These are phyloP conservation scores for Colletotrichum godetiae DNA, from an alignment of 2,329 filamentous ascomycete genomes.

Conservation along the genomic window DNA sequence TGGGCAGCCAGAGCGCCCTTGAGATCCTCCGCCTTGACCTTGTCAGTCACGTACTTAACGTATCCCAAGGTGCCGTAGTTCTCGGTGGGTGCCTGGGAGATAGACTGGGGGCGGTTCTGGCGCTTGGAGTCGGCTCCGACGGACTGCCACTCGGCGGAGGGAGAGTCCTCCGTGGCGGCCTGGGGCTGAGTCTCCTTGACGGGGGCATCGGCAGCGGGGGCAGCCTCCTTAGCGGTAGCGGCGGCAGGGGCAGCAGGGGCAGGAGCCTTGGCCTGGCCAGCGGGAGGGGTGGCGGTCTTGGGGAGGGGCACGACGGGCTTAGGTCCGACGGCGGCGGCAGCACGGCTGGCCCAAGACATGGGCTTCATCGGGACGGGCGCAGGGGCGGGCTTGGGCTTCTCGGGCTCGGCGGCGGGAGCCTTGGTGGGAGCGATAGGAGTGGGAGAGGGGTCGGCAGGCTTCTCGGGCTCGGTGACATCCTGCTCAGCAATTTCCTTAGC, in stretches of 20 bases:
- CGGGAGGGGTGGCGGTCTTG: constrained; percentile 67
- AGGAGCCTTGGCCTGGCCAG: constrained; percentile 64
- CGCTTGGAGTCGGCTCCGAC: constrained; percentile 87
- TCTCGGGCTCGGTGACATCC: constrained; percentile 67
- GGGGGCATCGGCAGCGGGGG: constrained; percentile 53
- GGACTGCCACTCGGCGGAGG: constrained; percentile 84
- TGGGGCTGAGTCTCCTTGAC: constrained; percentile 50
- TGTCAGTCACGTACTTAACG: constrained; percentile 95
- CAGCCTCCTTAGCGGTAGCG: constrained; percentile 50
- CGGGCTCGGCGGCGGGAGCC: constrained; percentile 56
- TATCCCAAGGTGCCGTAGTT: constrained; percentile 86
- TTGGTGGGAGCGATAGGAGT: constrained; percentile 59
- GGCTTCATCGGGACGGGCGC: constrained; percentile 66
- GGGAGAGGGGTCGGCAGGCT: constrained; percentile 73
- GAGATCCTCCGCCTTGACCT: constrained; percentile 81
- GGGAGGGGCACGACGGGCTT: constrained; percentile 63
- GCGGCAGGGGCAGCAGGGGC: constrained; percentile 60
- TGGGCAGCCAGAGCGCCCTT: constrained; percentile 77
- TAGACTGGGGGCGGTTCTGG: constrained; percentile 79
- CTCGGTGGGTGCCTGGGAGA: constrained; percentile 69
- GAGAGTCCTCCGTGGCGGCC: constrained; percentile 60
- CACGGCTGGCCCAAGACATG: constrained; percentile 80
- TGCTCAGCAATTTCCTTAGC: constrained; percentile 66
- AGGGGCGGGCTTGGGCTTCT: constrained; percentile 59
- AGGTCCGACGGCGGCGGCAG: constrained; percentile 67